A percentile compares a stretch with the other conserved stretches of the same genome.
Conservation (phyloP, 2,329 filamentous ascomycete genomes). For the Colletotrichum musae region DNA sequence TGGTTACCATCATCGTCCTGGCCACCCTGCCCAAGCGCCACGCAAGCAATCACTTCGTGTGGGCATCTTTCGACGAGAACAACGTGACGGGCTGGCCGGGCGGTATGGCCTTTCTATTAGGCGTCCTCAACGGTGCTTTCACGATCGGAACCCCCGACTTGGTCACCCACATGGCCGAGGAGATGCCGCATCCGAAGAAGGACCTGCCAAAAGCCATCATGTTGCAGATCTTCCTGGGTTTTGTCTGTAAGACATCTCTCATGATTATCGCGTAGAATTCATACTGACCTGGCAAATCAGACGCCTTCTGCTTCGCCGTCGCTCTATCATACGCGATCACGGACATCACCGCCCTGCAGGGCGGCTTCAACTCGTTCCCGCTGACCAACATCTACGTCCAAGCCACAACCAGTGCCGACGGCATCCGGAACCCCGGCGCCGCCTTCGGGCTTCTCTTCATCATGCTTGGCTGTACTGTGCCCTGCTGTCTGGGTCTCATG, state of each 20-base stretch:
- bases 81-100: conserved; percentile 67
- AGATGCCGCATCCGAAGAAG: conserved; percentile 63
- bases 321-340: conserved; percentile 68
- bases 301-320: conserved; percentile 68
- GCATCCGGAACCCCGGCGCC: conserved; percentile 63
- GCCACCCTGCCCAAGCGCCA: conserved; percentile 67
- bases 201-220: conserved; percentile 67
- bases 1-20: conserved; percentile 67
- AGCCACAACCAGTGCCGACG: conserved; percentile 62
- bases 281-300: conserved; percentile 60
- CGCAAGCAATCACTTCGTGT: conserved; percentile 67
- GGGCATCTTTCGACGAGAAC: conserved; percentile 62
- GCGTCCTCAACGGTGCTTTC: conserved; percentile 77
- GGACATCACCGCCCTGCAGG: conserved; percentile 67
- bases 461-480: conserved; percentile 65
- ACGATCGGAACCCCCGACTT: conserved; percentile 76
- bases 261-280: conserved; percentile 52
- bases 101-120: conserved; percentile 75
- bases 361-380: conserved; percentile 68
- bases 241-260: conserved; percentile 56
- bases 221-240: conserved; percentile 62
- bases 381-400: conserved; percentile 75
- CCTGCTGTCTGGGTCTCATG: conserved; percentile 65
- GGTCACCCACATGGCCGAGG: conserved; percentile 74
- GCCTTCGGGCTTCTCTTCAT: conserved; percentile 72